phyloP scores from a whole-genome alignment of 306 rosid species.

The Cucurbita ficifolia region DNA sequence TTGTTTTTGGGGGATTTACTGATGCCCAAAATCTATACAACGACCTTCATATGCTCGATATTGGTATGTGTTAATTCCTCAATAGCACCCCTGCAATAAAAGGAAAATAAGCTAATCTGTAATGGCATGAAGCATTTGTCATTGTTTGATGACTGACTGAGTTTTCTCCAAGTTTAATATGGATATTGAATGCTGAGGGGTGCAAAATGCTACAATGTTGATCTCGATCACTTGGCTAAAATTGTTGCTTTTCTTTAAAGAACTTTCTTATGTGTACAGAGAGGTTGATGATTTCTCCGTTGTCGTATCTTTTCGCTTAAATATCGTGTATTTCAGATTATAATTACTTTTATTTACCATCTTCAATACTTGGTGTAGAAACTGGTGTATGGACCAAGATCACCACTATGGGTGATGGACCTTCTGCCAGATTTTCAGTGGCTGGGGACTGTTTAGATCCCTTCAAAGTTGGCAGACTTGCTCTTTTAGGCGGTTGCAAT shows the following conservation, averaged over 20 bases:
- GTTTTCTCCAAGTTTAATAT: not conserved
- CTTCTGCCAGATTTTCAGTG: slow-evolving; percentile 90
- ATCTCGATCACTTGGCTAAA: not conserved
- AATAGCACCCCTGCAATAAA: not conserved
- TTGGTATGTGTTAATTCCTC: slow-evolving; percentile 46
- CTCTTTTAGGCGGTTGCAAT: slow-evolving; percentile 89
- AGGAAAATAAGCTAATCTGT: not conserved
- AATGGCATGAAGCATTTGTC: not conserved
- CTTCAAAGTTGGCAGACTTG: slow-evolving; percentile 62
- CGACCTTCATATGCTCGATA: slow-evolving; percentile 74
- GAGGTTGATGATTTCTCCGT: not conserved
- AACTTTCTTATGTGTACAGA: slow-evolving; percentile 1
- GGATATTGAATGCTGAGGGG: not conserved
- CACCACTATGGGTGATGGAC: slow-evolving; percentile 45
- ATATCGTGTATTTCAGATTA: too few relatives aligned
- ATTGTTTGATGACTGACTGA: not conserved
- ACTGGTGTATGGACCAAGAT: slow-evolving; percentile 76
- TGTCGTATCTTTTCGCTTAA: not conserved
- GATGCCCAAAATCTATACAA: slow-evolving; percentile 83
- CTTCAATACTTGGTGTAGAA: slow-evolving; percentile 37
- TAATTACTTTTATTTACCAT: not conserved
- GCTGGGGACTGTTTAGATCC: slow-evolving; percentile 94
- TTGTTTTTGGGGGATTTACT: slow-evolving; percentile 94
- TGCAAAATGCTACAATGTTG: not conserved
- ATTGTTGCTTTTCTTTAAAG: not conserved